phyloP scores from a whole-genome alignment of 441 rosid species.

The Daphne laureola region DNA sequence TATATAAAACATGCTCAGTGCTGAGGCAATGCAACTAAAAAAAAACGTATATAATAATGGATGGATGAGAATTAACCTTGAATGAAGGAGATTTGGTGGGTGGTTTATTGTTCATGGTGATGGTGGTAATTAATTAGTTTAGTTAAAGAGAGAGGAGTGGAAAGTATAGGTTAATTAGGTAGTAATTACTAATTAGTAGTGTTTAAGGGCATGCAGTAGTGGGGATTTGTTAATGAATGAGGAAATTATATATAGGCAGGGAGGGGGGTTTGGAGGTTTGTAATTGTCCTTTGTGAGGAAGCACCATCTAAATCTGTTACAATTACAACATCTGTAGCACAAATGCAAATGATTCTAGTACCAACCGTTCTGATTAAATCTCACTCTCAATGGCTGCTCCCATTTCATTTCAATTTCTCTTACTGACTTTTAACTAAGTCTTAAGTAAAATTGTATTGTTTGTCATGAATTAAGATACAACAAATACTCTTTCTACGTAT shows the following conservation, averaged over 20 bases:
- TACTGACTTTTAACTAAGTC: neutral
- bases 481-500: no score
- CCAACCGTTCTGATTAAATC: constrained; percentile 88
- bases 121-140: neutral
- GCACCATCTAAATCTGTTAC: constrained; percentile 32
- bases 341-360: constrained; percentile 30
- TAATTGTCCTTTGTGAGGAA: constrained; percentile 27
- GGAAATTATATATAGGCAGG: no score
- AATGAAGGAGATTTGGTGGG: constrained; percentile 39
- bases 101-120: constrained; percentile 51
- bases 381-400: constrained; percentile 46
- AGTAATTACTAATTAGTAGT: no score
- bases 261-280: constrained; percentile 79
- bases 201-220: no score
- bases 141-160: neutral
- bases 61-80: constrained; percentile 51
- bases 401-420: constrained; percentile 29
- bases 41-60: no score
- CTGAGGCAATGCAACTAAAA: no score
- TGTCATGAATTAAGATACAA: no score
- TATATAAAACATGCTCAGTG: no score
- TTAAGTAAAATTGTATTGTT: no score
- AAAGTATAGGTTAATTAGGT: constrained; percentile 5
- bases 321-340: constrained; percentile 54
- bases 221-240: constrained; percentile 32